A percentile compares a stretch with the other conserved stretches of the same genome.
These are phyloP conservation scores for Effrenium voratum DNA, from an alignment of 73 alveolate genomes.

Conservation along the genomic window DNA sequence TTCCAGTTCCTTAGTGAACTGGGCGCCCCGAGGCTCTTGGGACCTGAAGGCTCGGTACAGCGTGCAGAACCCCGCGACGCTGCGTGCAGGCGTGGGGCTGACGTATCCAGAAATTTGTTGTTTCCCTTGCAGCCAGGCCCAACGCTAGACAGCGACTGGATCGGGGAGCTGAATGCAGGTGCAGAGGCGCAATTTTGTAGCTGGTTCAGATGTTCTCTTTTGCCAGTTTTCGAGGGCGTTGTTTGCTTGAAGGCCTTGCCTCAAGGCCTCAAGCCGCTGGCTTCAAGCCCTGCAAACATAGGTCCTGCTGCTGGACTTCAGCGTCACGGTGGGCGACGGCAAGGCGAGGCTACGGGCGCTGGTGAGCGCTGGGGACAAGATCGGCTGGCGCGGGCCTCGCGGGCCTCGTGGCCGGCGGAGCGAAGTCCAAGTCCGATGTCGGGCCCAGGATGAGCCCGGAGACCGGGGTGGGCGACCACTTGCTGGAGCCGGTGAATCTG, in stretches of 20 bases:
- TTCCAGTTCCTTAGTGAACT: too few relatives aligned
- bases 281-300: neutral
- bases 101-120: neutral
- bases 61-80: conserved; percentile 80
- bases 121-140: neutral
- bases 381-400: conserved; percentile 53
- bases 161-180: conserved; percentile 46
- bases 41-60: conserved; percentile 73
- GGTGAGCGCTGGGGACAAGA: conserved; percentile 57
- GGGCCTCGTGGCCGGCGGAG: neutral
- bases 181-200: neutral
- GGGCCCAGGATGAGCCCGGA: conserved; percentile 74
- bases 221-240: neutral
- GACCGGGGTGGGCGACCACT: conserved; percentile 75
- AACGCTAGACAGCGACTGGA: conserved; percentile 17
- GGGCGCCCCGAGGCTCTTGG: conserved; percentile 80
- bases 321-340: neutral
- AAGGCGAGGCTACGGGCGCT: conserved; percentile 49
- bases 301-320: conserved; percentile 24
- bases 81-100: conserved; percentile 17
- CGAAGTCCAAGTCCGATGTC: neutral
- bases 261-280: neutral
- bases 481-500: conserved; percentile 76
- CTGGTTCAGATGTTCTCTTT: neutral
- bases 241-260: neutral